Evolutionary conservation across 1,284 basidiomycete species (phyloP).

Genomic region (Tranzscheliella williamsii): DNA sequence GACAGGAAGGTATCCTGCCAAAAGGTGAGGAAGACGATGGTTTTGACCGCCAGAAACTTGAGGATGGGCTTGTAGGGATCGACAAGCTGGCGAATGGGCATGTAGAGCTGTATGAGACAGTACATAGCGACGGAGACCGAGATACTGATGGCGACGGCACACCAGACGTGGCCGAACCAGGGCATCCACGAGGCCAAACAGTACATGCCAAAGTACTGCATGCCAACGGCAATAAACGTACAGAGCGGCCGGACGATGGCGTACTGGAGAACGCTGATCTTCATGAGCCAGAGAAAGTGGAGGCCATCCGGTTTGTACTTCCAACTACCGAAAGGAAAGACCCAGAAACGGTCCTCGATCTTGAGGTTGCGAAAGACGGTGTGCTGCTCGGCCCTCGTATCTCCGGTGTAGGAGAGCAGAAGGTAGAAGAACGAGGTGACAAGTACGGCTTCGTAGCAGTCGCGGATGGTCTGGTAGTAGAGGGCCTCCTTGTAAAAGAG

Average conservation of each 20-base stretch:
- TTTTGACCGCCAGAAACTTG: constrained; percentile 71
- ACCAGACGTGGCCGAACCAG: constrained; percentile 69
- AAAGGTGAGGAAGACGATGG: constrained; percentile 77
- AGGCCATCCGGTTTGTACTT: constrained; percentile 68
- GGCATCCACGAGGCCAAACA: constrained; percentile 74
- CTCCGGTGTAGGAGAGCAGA: constrained; percentile 73
- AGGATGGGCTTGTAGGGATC: constrained; percentile 70
- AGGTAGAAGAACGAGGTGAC: constrained; percentile 76
- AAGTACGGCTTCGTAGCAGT: constrained; percentile 55
- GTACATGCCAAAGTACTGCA: constrained; percentile 72
- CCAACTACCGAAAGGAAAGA: constrained; percentile 71
- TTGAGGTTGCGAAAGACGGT: constrained; percentile 66
- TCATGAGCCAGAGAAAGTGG: constrained; percentile 76
- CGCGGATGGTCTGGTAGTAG: constrained; percentile 58
- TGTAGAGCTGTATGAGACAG: constrained; percentile 75
- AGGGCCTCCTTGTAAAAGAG: constrained; percentile 65
- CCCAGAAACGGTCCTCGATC: constrained; percentile 67
- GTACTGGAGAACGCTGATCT: constrained; percentile 78
- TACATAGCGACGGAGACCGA: constrained; percentile 79
- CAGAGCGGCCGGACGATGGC: constrained; percentile 72
- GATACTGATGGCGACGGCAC: constrained; percentile 69
- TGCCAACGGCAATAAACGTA: constrained; percentile 69
- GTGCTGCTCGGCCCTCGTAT: constrained; percentile 69
- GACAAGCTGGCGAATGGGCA: constrained; percentile 68
- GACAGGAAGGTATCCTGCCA: constrained; percentile 74